A percentile compares a stretch with the other conserved stretches of the same genome.
Conservation (phyloP, 768 basidiomycete genomes). For the Podaxis sp. region DNA sequence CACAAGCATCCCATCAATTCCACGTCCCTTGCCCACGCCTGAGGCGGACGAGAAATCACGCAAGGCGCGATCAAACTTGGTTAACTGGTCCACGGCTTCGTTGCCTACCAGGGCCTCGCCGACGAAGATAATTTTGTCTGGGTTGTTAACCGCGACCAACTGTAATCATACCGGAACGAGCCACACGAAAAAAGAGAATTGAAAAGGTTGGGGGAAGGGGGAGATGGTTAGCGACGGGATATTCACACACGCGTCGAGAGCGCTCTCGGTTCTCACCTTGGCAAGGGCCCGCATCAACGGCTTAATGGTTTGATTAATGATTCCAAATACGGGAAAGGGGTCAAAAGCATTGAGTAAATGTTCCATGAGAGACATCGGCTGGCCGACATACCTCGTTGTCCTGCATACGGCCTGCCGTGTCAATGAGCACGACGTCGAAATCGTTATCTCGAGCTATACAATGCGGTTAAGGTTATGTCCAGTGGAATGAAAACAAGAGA, state of each 20-base stretch:
- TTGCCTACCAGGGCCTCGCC: slow-evolving; percentile 98
- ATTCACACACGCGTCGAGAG: neutral
- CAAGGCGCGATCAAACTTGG: slow-evolving; percentile 93
- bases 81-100: slow-evolving; percentile 96
- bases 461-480: neutral
- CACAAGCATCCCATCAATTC: slow-evolving; percentile 97
- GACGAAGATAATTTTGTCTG: slow-evolving; percentile 97
- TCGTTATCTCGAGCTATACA: slow-evolving; percentile 75
- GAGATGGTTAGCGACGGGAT: neutral
- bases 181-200: neutral
- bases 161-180: slow-evolving; percentile 26
- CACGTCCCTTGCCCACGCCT: slow-evolving; percentile 69
- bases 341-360: slow-evolving; percentile 7
- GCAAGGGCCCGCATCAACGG: slow-evolving; percentile 98
- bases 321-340: neutral
- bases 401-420: slow-evolving; percentile 99
- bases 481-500: slow-evolving; percentile 1
- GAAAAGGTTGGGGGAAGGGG: slow-evolving; percentile 1
- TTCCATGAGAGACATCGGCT: slow-evolving; percentile 6
- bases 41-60: slow-evolving; percentile 86
- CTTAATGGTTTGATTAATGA: slow-evolving; percentile 30
- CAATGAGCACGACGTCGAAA: slow-evolving; percentile 96
- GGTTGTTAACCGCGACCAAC: slow-evolving; percentile 90
- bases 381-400: slow-evolving; percentile 82
- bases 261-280: slow-evolving; percentile 50